Evolutionary conservation across 192 early-diverging fungal genomes (phyloP), one percentile per base, ranked within the genome.

Genomic region (Phlyctochytrium planicorne): DNA sequence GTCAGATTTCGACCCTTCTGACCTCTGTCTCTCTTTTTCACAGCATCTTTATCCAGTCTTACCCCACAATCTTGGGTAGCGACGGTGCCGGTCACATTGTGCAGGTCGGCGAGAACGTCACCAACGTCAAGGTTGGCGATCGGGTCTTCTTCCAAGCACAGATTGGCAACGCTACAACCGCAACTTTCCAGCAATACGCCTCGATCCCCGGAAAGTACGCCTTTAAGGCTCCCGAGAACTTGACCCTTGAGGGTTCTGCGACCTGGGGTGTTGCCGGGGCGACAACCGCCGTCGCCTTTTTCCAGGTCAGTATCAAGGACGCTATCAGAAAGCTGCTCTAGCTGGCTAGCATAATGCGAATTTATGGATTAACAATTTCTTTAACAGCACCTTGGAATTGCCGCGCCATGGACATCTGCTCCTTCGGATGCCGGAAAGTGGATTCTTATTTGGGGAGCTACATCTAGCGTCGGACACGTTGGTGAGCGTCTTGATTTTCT

Each of bases 371-470:
- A 6, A 20, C 40, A 14, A 20, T 47, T 6, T 47, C 40, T 47
- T 20, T 47, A 14, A 6, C 40, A 47, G 40, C 20, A 33, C 35
- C 40, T 50, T 32, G 25, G 30, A 34, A 23, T 60, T 61, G 33
- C 30, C 0, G 40, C 33, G 12, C 40, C 40, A 24, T 52, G 20
- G 20, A 30, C 47, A 20, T 16, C 63, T 2, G 63, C 14, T 30
- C 40, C 40, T 2, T 20, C 40, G 40, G n/a, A 34, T 31, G 25
- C 55, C 27, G 53, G 53, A 30, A 67, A 55, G 2, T n/a, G 6
- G 4, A 52, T 70, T 34, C 62, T 70, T 20, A 52, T 70, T 20
- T 70, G 69, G 69, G 69, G 69, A 25, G 69, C 66, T 24, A 17
- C 47, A 17, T 47, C 62, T 23, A 55, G 47, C 1, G 62, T 65